Percentiles rank a stretch among this genome's conserved stretches.
phyloP scores from a whole-genome alignment of 139 green algal genomes.

The Penium margaritaceum region DNA sequence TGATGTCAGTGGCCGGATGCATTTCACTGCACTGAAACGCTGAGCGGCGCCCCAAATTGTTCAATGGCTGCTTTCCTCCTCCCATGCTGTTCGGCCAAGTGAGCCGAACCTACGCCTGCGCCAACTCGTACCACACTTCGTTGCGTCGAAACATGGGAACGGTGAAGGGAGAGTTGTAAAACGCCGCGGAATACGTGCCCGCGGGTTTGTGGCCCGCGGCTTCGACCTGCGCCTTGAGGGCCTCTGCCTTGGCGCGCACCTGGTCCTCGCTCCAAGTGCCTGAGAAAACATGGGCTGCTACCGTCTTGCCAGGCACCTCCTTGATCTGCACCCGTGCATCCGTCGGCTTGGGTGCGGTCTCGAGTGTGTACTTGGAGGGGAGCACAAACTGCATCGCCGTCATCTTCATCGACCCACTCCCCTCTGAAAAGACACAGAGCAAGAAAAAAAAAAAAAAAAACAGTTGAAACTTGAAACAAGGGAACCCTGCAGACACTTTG shows the following conservation, averaged over 20 bases:
- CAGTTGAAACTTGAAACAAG: too few relatives aligned
- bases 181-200: conserved; percentile 1
- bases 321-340: conserved; percentile 6
- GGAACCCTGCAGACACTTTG: too few relatives aligned
- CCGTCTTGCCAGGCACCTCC: conserved; percentile 4
- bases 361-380: conserved; percentile 28
- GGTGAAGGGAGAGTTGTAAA: conserved; percentile 45
- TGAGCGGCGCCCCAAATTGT: too few relatives aligned
- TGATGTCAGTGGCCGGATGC: too few relatives aligned
- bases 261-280: background rate
- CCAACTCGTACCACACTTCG: conserved; percentile 44
- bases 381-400: conserved; percentile 33
- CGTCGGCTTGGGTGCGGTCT: conserved; percentile 23
- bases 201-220: background rate
- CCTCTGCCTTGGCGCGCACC: background rate
- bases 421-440: too few relatives aligned
- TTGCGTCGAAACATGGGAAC: conserved; percentile 40
- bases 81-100: too few relatives aligned
- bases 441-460: too few relatives aligned
- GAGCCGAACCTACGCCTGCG: too few relatives aligned
- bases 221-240: background rate
- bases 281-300: conserved; percentile 16
- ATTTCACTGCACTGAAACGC: too few relatives aligned
- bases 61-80: too few relatives aligned
- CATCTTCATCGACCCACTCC: too few relatives aligned